Percentiles rank a stretch among this genome's conserved stretches.
Conservation (phyloP, 1,284 basidiomycete genomes). For the Neotropicomus parvogracilis region DNA sequence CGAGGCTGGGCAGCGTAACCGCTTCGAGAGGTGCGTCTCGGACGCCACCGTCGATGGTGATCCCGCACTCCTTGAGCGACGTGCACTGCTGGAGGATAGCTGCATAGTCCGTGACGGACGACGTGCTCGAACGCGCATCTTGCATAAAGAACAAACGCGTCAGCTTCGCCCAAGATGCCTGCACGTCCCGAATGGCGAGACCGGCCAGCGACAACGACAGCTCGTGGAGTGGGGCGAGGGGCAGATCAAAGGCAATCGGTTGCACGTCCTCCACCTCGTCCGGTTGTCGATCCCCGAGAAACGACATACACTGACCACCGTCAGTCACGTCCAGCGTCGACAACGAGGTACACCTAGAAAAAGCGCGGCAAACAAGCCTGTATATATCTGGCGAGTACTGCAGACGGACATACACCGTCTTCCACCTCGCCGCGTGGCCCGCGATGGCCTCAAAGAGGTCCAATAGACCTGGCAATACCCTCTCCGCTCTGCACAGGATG, state of each 20-base stretch:
- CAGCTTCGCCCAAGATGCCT: conserved; percentile 18
- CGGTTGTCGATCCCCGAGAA: conserved; percentile 2
- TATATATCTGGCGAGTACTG: conserved; percentile 20
- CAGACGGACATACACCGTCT: conserved; percentile 21
- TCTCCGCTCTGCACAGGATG: conserved; percentile 23
- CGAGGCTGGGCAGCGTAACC: conserved; percentile 21
- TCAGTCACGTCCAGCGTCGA: conserved; percentile 24
- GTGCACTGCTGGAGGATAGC: conserved; percentile 20
- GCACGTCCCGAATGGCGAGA: conserved; percentile 18
- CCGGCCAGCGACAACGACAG: conserved; percentile 23
- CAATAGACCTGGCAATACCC: conserved; percentile 21
- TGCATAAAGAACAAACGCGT: conserved; percentile 27
- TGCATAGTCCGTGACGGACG: conserved; percentile 24
- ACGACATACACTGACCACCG: conserved; percentile 16
- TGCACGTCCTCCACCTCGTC: conserved; percentile 1
- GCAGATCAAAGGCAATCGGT: conserved; percentile 17
- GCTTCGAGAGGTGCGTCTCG: conserved; percentile 14
- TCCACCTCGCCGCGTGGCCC: conserved; percentile 21
- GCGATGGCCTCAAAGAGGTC: conserved; percentile 21
- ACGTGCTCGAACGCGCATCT: conserved; percentile 21
- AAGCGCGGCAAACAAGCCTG: conserved; percentile 9
- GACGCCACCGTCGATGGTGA: conserved; percentile 16
- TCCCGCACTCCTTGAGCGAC: conserved; percentile 23
- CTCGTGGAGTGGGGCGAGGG: conserved; percentile 15
- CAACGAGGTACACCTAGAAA: conserved; percentile 17